These are phyloP conservation scores for Yamadazyma siamensis DNA, from an alignment of 1,139 yeast species.

Conservation along the genomic window DNA sequence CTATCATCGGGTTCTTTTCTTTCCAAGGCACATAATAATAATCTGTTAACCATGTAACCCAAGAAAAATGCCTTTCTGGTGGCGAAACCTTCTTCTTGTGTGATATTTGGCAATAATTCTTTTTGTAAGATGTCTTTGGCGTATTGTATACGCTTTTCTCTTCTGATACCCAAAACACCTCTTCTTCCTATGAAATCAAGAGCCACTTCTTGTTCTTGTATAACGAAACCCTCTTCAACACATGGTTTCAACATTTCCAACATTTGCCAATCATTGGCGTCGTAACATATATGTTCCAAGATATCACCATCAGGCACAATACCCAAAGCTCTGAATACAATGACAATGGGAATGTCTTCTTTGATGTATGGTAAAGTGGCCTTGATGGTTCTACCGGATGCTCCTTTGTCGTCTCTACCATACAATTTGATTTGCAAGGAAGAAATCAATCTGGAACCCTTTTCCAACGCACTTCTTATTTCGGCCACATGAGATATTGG, in stretches of 20 bases:
- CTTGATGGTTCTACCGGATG: conserved; percentile 77
- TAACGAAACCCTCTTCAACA: conserved; percentile 97
- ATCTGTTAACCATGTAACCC: conserved; percentile 96
- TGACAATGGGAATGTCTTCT: conserved; percentile 94
- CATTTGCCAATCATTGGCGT: conserved; percentile 99
- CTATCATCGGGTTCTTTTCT: conserved; percentile 98
- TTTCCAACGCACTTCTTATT: conserved; percentile 93
- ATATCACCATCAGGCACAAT: conserved; percentile 99
- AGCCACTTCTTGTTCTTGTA: conserved; percentile 97
- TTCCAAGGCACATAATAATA: conserved; percentile 91
- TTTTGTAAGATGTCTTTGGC: conserved; percentile 95
- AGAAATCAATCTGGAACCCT: conserved; percentile 92
- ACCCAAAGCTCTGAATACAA: conserved; percentile 96
- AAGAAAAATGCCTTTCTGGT: conserved; percentile 94
- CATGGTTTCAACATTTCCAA: conserved; percentile 98
- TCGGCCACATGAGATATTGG: conserved; percentile 97
- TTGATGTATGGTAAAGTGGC: conserved; percentile 96
- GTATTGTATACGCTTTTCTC: conserved; percentile 97
- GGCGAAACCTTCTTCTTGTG: conserved; percentile 96
- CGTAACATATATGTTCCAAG: conserved; percentile 95
- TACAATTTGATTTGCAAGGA: conserved; percentile 91
- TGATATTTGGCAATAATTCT: conserved; percentile 93
- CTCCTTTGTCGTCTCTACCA: conserved; percentile 77
- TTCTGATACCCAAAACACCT: conserved; percentile 91
- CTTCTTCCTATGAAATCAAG: conserved; percentile 97